These are phyloP conservation scores for Schizonepeta tenuifolia DNA, from an alignment of 257 asterid species.

Conservation along the genomic window DNA sequence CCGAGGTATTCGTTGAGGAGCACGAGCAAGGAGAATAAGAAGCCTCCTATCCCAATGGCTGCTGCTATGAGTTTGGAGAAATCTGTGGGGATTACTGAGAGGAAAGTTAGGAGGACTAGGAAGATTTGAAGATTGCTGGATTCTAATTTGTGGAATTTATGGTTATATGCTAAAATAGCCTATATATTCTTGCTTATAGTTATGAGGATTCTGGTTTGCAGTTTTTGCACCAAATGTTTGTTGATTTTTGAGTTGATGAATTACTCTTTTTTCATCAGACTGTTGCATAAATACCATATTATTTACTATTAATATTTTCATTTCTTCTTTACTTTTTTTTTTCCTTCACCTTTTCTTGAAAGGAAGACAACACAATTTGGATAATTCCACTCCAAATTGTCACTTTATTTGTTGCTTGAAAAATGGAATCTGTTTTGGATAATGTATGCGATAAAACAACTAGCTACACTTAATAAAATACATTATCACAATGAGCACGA, in stretches of 20 bases:
- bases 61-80: conserved; percentile 44
- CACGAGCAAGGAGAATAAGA: conserved; percentile 65
- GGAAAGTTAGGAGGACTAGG: conserved; percentile 57
- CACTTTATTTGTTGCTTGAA: no score
- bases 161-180: conserved; percentile 43
- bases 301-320: no score
- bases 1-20: conserved; percentile 86
- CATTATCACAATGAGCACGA: no score
- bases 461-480: no score
- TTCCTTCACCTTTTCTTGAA: no score
- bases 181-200: neutral
- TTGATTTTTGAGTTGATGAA: neutral
- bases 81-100: conserved; percentile 49
- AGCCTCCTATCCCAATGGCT: conserved; percentile 59
- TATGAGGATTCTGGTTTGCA: conserved; percentile 27
- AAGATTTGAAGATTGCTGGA: conserved; percentile 36
- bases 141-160: neutral
- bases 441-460: no score
- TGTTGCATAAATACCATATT: neutral
- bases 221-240: neutral
- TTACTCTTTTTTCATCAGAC: neutral
- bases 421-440: no score
- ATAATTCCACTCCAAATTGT: no score
- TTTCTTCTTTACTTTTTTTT: no score
- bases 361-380: no score